Conservation (phyloP, 176 grass and related monocot genomes). For the Neostapfia colusana region DNA sequence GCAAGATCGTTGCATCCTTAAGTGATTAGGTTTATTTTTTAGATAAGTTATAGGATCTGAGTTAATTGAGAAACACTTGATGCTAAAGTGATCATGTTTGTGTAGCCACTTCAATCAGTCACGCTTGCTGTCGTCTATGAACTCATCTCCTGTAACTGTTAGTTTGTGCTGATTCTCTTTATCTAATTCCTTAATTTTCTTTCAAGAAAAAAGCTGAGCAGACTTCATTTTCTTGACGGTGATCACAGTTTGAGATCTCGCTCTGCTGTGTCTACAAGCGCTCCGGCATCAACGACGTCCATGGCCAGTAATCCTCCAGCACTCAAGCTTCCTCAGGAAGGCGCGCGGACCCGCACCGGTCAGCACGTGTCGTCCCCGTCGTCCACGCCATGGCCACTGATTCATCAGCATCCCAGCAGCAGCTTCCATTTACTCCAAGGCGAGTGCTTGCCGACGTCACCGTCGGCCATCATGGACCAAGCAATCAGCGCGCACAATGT, state of each 20-base stretch:
- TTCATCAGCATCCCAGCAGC: constrained; percentile 32
- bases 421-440: constrained; percentile 42
- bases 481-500: constrained; percentile 24
- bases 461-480: constrained; percentile 41
- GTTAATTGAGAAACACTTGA: constrained; percentile 29
- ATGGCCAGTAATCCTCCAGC: constrained; percentile 33
- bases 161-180: not conserved
- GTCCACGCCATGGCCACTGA: constrained; percentile 14
- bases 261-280: constrained; percentile 94
- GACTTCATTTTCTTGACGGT: constrained; percentile 6
- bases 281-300: constrained; percentile 75
- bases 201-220: not conserved
- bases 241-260: constrained; percentile 78
- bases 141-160: not conserved
- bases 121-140: not conserved
- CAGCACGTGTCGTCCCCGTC: constrained; percentile 35
- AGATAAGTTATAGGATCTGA: constrained; percentile 31
- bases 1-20: constrained; percentile 34
- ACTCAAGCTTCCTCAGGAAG: constrained; percentile 34
- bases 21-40: not conserved
- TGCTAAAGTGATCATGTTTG: not conserved
- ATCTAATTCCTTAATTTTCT: not conserved
- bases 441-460: constrained; percentile 39
- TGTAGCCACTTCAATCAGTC: no score
- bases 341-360: constrained; percentile 31